phyloP scores from a whole-genome alignment of 306 rosid genomes.

The Betula pendula region DNA sequence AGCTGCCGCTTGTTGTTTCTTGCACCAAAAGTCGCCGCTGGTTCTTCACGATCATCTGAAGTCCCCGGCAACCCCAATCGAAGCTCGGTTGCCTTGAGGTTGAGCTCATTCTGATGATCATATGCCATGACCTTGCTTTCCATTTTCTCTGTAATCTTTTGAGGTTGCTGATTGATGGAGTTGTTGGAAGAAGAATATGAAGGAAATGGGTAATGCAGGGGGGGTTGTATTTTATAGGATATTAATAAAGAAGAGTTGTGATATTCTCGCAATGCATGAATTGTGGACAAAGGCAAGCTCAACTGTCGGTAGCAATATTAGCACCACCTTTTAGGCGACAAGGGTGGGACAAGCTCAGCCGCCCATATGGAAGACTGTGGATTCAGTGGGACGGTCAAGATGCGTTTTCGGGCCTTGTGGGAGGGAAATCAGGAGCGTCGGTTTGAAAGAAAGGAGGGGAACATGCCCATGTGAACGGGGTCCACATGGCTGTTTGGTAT shows the following conservation, averaged over 20 bases:
- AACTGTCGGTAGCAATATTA: slow-evolving; percentile 79
- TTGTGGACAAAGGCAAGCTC: slow-evolving; percentile 71
- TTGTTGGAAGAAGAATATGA: neutral
- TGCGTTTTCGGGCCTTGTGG: slow-evolving; percentile 36
- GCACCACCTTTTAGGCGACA: slow-evolving; percentile 86
- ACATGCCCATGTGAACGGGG: slow-evolving; percentile 63
- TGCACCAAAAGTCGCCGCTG: neutral
- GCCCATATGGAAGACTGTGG: slow-evolving; percentile 44
- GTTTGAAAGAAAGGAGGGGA: slow-evolving; percentile 33
- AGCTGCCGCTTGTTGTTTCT: slow-evolving; percentile 60
- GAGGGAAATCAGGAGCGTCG: slow-evolving; percentile 50
- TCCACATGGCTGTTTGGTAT: slow-evolving; percentile 41
- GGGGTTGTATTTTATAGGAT: slow-evolving; percentile 44
- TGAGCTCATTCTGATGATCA: slow-evolving; percentile 64
- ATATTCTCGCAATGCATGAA: slow-evolving; percentile 40
- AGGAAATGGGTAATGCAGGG: slow-evolving; percentile 22
- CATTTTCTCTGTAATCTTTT: slow-evolving; percentile 30
- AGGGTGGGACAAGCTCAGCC: slow-evolving; percentile 67
- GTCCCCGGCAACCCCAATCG: slow-evolving; percentile 81
- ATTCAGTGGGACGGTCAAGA: slow-evolving; percentile 48
- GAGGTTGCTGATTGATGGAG: too few relatives aligned
- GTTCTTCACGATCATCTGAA: slow-evolving; percentile 40
- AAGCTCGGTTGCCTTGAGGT: slow-evolving; percentile 83
- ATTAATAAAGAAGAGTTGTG: slow-evolving; percentile 10
- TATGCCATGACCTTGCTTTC: slow-evolving; percentile 43